Evolutionary conservation across 73 alveolate species (phyloP).

Genomic region (Loxodes magnus): DNA sequence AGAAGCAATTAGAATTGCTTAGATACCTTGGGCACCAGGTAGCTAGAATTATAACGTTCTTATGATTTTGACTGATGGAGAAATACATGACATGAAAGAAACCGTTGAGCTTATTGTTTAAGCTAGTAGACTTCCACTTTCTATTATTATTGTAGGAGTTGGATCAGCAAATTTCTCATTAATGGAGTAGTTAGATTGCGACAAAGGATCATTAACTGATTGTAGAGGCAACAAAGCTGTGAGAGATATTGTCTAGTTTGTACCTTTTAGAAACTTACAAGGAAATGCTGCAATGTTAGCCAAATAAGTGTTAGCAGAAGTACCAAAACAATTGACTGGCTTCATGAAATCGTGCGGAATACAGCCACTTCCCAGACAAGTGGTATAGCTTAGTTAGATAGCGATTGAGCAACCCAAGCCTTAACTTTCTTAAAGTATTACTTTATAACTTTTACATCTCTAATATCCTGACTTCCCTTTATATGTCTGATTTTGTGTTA

Average conservation of each 20-base stretch:
- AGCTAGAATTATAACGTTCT: constrained; percentile 22
- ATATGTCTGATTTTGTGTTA: too few relatives aligned
- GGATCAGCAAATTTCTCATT: constrained; percentile 54
- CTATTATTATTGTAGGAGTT: constrained; percentile 70
- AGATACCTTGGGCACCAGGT: constrained; percentile 18
- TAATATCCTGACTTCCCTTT: too few relatives aligned
- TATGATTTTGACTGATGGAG: constrained; percentile 83
- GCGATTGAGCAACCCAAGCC: too few relatives aligned
- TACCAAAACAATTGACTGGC: constrained; percentile 69
- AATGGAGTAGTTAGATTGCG: constrained; percentile 75
- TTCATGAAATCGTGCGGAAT: too few relatives aligned
- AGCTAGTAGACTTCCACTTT: constrained; percentile 61
- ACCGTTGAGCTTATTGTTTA: constrained; percentile 59
- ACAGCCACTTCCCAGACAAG: too few relatives aligned
- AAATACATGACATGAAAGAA: constrained; percentile 69
- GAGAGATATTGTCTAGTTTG: constrained; percentile 77
- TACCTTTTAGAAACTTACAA: constrained; percentile 55
- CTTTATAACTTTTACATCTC: too few relatives aligned
- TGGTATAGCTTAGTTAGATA: too few relatives aligned
- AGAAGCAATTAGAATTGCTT: constrained; percentile 34
- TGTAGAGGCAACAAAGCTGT: constrained; percentile 39
- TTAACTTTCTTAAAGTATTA: too few relatives aligned
- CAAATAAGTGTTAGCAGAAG: constrained; percentile 88
- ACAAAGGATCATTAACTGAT: constrained; percentile 31
- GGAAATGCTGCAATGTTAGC: constrained; percentile 57